A percentile compares a stretch with the other conserved stretches of the same genome.
Evolutionary conservation across 2,329 filamentous ascomycete species (phyloP).

Genomic region (Xylariaceae sp.): DNA sequence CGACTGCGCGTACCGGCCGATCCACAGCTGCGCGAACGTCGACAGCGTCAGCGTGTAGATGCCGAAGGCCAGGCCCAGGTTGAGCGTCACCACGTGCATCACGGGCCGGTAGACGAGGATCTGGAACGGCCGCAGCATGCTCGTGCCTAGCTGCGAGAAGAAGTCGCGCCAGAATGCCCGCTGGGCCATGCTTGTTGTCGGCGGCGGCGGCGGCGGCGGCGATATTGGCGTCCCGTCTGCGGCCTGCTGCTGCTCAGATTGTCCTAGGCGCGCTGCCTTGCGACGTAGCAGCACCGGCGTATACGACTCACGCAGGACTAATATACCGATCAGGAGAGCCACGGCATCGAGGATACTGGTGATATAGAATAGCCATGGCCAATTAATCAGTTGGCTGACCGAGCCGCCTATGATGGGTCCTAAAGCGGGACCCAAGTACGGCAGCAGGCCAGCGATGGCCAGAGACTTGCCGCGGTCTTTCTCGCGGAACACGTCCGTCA

Average conservation of each 20-base stretch:
- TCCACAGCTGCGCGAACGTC: slow-evolving; percentile 57
- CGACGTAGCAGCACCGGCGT: slow-evolving; percentile 63
- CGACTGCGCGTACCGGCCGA: slow-evolving; percentile 52
- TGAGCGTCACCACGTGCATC: slow-evolving; percentile 52
- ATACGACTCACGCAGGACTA: slow-evolving; percentile 69
- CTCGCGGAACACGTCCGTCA: slow-evolving; percentile 45
- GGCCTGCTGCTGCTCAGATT: slow-evolving; percentile 29
- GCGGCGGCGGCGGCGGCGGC: slow-evolving; percentile 44
- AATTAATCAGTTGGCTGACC: slow-evolving; percentile 65
- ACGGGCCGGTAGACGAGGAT: slow-evolving; percentile 54
- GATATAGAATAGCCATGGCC: slow-evolving; percentile 75
- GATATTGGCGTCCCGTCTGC: slow-evolving; percentile 54
- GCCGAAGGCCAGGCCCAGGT: slow-evolving; percentile 55
- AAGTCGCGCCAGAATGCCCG: slow-evolving; percentile 26
- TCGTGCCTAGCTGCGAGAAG: slow-evolving; percentile 41
- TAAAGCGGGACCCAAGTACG: slow-evolving; percentile 65
- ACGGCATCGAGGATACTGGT: slow-evolving; percentile 63
- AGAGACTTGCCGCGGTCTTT: slow-evolving; percentile 46
- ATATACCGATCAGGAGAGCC: slow-evolving; percentile 58
- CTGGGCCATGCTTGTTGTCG: neutral
- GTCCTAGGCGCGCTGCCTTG: slow-evolving; percentile 55
- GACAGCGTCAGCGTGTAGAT: slow-evolving; percentile 59
- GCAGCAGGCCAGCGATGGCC: slow-evolving; percentile 41
- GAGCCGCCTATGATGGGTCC: slow-evolving; percentile 72
- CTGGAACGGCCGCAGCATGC: slow-evolving; percentile 50